A percentile compares a stretch with the other conserved stretches of the same genome.
Evolutionary conservation across 1,284 basidiomycete genomes (phyloP).

Genomic region (Crucibulum cyathiforme): DNA sequence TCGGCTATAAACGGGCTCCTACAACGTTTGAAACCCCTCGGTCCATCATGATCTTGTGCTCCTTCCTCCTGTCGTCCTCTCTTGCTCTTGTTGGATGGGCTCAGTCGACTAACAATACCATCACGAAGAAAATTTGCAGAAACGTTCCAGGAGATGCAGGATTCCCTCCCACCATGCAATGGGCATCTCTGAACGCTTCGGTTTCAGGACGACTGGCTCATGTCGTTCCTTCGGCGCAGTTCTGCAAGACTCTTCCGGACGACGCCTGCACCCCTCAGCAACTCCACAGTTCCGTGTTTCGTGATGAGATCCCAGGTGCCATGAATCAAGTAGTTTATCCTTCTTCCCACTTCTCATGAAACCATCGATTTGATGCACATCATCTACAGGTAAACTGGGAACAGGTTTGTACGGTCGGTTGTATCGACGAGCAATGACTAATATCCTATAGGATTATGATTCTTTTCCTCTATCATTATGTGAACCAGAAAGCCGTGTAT

Average conservation of each 20-base stretch:
- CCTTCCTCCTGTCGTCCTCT: no score
- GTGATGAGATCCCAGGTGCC: slow-evolving; percentile 15
- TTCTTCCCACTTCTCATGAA: background rate
- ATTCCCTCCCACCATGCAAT: slow-evolving; percentile 21
- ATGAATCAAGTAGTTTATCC: slow-evolving; percentile 14
- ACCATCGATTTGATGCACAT: background rate
- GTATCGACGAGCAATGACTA: background rate
- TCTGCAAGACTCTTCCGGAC: slow-evolving; percentile 8
- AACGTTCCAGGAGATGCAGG: slow-evolving; percentile 15
- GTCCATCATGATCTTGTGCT: no score
- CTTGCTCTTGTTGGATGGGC: no score
- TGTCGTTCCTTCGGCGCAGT: slow-evolving; percentile 23
- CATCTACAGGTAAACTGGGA: slow-evolving; percentile 15
- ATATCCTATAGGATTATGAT: slow-evolving; percentile 11
- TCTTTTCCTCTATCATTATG: slow-evolving; percentile 11
- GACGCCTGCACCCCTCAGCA: slow-evolving; percentile 10
- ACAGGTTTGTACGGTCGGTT: slow-evolving; percentile 7
- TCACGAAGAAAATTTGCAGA: slow-evolving; percentile 1
- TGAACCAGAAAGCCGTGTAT: slow-evolving; percentile 1
- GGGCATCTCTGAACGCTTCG: slow-evolving; percentile 25
- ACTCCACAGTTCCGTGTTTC: slow-evolving; percentile 12
- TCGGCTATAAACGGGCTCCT: no score
- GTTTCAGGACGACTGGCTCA: slow-evolving; percentile 23
- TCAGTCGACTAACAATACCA: no score
- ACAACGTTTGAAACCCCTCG: no score